Evolutionary conservation across 2,329 filamentous ascomycete genomes (phyloP).

Genomic region (Pseudogymnoascus sp.): DNA sequence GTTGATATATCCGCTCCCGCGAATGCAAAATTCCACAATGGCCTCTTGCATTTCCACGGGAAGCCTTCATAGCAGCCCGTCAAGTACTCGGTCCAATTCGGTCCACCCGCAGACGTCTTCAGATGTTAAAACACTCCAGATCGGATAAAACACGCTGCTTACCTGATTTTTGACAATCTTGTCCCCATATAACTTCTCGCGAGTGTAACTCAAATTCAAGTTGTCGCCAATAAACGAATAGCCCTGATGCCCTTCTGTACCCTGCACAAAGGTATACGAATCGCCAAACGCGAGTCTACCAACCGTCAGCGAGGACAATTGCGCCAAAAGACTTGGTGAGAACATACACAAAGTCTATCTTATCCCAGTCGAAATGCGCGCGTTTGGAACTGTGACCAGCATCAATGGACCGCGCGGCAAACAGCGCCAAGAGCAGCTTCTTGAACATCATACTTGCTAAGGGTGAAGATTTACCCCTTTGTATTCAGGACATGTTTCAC

Average conservation of each 20-base stretch:
- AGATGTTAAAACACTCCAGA: slow-evolving; percentile 19
- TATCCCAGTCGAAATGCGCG: slow-evolving; percentile 13
- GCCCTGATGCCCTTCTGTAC: slow-evolving; percentile 40
- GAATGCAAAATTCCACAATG: slow-evolving; percentile 50
- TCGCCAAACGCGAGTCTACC: slow-evolving; percentile 39
- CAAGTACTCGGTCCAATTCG: slow-evolving; percentile 46
- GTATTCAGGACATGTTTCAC: background rate
- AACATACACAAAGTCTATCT: slow-evolving; percentile 13
- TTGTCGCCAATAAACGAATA: slow-evolving; percentile 47
- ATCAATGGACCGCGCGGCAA: background rate
- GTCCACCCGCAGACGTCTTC: slow-evolving; percentile 42
- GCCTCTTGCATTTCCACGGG: slow-evolving; percentile 35
- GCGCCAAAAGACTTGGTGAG: background rate
- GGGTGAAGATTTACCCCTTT: background rate
- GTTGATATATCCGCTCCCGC: slow-evolving; percentile 42
- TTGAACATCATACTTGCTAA: background rate
- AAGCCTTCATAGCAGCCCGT: slow-evolving; percentile 41
- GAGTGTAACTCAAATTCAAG: slow-evolving; percentile 37
- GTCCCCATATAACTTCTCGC: slow-evolving; percentile 35
- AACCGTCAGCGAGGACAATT: background rate
- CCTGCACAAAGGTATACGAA: slow-evolving; percentile 45
- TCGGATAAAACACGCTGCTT: background rate
- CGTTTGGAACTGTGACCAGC: background rate
- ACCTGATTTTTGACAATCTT: slow-evolving; percentile 43
- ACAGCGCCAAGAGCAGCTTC: background rate